Base-by-base conservation (phyloP, 2,329 filamentous ascomycete genomes). In the Ramichloridium luteum region DNA sequence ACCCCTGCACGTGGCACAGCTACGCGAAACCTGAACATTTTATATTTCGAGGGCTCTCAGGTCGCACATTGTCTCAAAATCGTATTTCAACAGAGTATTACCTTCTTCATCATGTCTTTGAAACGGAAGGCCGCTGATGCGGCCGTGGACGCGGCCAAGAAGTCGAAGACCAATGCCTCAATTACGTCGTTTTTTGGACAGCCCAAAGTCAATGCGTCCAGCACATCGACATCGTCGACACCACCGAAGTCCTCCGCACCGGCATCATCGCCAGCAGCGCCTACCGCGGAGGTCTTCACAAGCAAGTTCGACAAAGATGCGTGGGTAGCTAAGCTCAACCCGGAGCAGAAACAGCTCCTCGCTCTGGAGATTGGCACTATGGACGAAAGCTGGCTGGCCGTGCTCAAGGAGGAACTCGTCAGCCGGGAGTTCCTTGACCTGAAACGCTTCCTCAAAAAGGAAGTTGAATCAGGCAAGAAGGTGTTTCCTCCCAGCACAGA, bases 321-420 rank as follows among this genome's bases (percentile, higher is more conserved):
- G 58, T 98, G 90, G 90, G 67, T 86, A n/a, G 72, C 73, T 13
- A 71, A 72, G 35, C 67, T 98, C 40, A 85, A 72, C 0, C 58
- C 71, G 0, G 90, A 98, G 61, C 83, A 94, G 57, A 83, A 74
- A 52, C 68, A 78, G 31, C 65, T 96, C 28, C 68, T 98, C 29
- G 68, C 80, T 51, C 69, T 98, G 25, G 90, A 98, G 62, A 93
- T 98, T 45, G 75, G 92, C 27, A 94, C 86, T 0, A 63, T 98
- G 38, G 73, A 94, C 53, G 81, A 86, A 38, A 92, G 79, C 62
- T 98, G 90, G 88, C 67, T 98, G 40, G 76, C 77, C 11, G 76
- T 81, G 42, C 68, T 98, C 36, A 93, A 92, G 56, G 84, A 93
- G 40, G 86, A 94, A 45, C 63, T 98, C 25, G 64, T 74, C 1